These are phyloP conservation scores for Cordyceps cateniannulata DNA, from an alignment of 2,329 filamentous ascomycete genomes.

Conservation along the genomic window DNA sequence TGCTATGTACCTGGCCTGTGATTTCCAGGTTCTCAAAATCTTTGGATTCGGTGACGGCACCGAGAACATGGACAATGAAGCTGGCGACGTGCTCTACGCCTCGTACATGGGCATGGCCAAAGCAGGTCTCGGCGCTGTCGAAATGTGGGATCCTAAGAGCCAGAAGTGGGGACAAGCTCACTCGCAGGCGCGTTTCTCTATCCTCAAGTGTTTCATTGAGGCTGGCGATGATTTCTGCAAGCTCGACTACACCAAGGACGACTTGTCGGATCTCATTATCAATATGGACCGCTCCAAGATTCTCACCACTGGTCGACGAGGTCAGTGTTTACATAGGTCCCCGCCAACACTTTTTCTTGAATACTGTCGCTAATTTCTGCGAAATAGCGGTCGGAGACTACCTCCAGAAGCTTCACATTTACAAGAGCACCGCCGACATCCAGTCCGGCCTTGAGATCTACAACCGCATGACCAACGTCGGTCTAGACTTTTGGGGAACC, in stretches of 20 bases:
- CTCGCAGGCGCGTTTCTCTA: slow-evolving; percentile 86
- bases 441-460: slow-evolving; percentile 74
- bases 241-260: slow-evolving; percentile 65
- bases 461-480: slow-evolving; percentile 74
- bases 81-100: slow-evolving; percentile 81
- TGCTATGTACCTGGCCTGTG: slow-evolving; percentile 84
- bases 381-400: slow-evolving; percentile 68
- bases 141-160: slow-evolving; percentile 90
- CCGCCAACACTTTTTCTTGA: too few relatives aligned
- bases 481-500: slow-evolving; percentile 73
- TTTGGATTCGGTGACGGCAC: slow-evolving; percentile 83
- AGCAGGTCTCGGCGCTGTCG: slow-evolving; percentile 79
- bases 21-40: slow-evolving; percentile 81
- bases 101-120: slow-evolving; percentile 92
- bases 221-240: slow-evolving; percentile 84
- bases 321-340: slow-evolving; percentile 25
- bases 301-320: slow-evolving; percentile 68
- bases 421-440: slow-evolving; percentile 84
- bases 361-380: slow-evolving; percentile 18
- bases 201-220: slow-evolving; percentile 76
- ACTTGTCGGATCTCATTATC: slow-evolving; percentile 76
- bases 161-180: slow-evolving; percentile 91
- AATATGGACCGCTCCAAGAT: slow-evolving; percentile 82
- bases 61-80: slow-evolving; percentile 64
- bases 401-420: slow-evolving; percentile 86